Conservation (phyloP, 2,329 filamentous ascomycete species). For the Sarocladiaceae sp. region DNA sequence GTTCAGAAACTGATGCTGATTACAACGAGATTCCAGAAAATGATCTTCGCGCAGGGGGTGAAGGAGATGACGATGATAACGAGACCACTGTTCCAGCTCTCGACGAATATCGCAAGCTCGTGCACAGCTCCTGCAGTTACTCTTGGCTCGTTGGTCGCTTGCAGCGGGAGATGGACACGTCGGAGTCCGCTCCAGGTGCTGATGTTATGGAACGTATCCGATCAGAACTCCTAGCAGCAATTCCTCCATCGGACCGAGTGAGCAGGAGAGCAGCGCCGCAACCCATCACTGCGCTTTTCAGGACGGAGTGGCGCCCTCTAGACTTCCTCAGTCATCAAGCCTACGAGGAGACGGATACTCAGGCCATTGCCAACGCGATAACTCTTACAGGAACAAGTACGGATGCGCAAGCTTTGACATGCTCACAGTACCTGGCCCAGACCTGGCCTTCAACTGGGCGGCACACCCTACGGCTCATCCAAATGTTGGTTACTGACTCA, state of each 20-base stretch:
- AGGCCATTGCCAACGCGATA: background rate
- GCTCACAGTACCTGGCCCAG: background rate
- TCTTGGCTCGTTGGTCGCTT: no score
- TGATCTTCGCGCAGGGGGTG: no score
- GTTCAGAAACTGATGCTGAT: no score
- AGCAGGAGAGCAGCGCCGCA: background rate
- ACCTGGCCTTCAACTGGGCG: background rate
- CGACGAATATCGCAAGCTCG: no score
- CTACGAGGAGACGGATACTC: background rate
- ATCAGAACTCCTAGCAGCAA: background rate
- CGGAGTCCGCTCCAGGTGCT: no score
- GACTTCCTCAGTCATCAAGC: background rate
- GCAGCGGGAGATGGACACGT: no score
- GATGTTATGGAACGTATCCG: background rate
- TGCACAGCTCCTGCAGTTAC: no score
- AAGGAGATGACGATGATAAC: no score
- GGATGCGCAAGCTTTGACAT: background rate
- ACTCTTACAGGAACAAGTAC: background rate
- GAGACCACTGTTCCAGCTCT: no score
- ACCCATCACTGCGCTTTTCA: background rate
- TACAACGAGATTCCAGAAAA: no score
- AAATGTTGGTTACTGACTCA: background rate
- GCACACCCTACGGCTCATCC: background rate
- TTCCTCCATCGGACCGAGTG: background rate
- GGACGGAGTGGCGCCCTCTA: background rate